These are phyloP conservation scores for Colletotrichum truncatum DNA, from an alignment of 2,329 filamentous ascomycete genomes.

Conservation along the genomic window DNA sequence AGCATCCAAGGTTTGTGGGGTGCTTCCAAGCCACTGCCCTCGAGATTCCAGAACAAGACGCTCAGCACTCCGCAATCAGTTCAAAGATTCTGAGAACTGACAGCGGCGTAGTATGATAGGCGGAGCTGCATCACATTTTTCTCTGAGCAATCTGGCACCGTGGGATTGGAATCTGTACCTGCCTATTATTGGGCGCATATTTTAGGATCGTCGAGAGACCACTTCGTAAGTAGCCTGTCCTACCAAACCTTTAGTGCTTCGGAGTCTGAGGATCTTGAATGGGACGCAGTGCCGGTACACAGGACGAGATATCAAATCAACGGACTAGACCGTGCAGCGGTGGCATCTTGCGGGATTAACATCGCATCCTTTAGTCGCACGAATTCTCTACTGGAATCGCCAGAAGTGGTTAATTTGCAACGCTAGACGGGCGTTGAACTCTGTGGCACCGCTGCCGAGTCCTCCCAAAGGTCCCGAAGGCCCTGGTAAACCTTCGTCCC, in stretches of 20 bases:
- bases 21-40: background rate
- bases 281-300: background rate
- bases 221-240: background rate
- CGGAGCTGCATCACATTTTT: conserved; percentile 7
- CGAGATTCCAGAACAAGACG: background rate
- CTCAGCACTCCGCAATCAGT: background rate
- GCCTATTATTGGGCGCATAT: background rate
- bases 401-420: background rate
- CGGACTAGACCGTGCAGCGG: conserved; percentile 1
- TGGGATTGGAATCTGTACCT: conserved; percentile 1
- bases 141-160: background rate
- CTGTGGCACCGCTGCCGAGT: background rate
- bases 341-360: background rate
- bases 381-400: background rate
- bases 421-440: background rate
- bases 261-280: background rate
- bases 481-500: conserved; percentile 27
- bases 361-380: background rate
- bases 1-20: background rate
- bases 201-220: background rate
- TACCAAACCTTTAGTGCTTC: background rate
- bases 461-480: background rate
- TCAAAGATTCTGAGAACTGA: conserved; percentile 24
- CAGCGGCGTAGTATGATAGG: background rate
- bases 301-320: background rate